Evolutionary conservation across 768 basidiomycete genomes (phyloP).

Genomic region (Tylopilus plumbeoviolaceoides): DNA sequence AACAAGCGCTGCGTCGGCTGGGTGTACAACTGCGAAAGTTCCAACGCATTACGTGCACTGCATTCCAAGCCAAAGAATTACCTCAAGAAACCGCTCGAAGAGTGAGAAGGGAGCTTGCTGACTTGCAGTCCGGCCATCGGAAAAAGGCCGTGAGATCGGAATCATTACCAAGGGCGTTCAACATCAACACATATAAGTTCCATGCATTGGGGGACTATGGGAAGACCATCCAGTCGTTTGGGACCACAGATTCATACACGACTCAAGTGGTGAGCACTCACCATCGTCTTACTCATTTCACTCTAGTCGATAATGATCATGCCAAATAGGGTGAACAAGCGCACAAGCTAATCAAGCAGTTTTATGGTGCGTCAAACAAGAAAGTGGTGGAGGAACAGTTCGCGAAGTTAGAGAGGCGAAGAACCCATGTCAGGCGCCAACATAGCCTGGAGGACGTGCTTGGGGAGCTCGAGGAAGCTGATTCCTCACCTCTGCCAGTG

Average conservation of each 20-base stretch:
- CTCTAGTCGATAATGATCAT: no score
- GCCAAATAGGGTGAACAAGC: neutral
- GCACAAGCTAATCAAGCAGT: slow-evolving; percentile 21
- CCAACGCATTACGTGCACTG: neutral
- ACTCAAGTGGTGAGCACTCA: neutral
- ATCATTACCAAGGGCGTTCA: slow-evolving; percentile 10
- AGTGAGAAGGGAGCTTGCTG: neutral
- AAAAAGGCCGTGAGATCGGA: neutral
- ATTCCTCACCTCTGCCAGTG: neutral
- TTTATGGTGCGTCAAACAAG: slow-evolving; percentile 25
- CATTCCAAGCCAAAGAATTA: neutral
- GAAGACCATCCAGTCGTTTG: neutral
- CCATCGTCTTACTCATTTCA: no score
- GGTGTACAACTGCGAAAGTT: neutral
- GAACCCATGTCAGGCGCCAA: slow-evolving; percentile 2
- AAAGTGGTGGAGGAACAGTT: neutral
- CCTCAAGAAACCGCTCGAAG: neutral
- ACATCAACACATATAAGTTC: slow-evolving; percentile 28
- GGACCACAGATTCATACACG: neutral
- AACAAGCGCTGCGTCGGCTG: neutral
- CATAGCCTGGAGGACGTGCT: neutral
- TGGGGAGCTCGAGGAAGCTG: neutral
- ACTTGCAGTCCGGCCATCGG: neutral
- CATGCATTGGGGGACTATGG: slow-evolving; percentile 28
- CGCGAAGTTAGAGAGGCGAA: slow-evolving; percentile 7